These are phyloP conservation scores for Zarea fungicola DNA, from an alignment of 2,329 filamentous ascomycete genomes.

Conservation along the genomic window DNA sequence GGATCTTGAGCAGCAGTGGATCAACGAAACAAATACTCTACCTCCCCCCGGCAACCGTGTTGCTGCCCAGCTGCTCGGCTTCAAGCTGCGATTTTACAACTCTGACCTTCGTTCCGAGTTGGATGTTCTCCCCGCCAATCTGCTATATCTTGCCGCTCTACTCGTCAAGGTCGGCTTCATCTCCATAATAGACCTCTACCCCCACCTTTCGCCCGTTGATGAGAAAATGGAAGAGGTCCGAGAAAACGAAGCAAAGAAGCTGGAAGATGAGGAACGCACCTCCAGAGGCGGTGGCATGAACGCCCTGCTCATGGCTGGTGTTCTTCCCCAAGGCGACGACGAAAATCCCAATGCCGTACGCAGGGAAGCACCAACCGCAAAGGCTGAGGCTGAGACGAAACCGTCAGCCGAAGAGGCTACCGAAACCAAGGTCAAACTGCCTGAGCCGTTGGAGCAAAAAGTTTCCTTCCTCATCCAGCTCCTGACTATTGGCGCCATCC, in stretches of 20 bases:
- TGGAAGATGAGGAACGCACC: constrained; percentile 70
- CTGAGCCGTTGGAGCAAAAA: constrained; percentile 83
- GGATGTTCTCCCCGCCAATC: constrained; percentile 81
- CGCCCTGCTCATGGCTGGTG: constrained; percentile 80
- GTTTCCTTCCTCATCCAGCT: constrained; percentile 77
- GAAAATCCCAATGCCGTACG: constrained; percentile 54
- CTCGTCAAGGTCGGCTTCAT: constrained; percentile 98
- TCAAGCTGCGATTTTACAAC: constrained; percentile 94
- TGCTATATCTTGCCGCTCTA: constrained; percentile 85
- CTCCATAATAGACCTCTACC: constrained; percentile 83
- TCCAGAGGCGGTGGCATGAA: constrained; percentile 70
- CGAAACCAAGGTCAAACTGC: constrained; percentile 48
- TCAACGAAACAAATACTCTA: constrained; percentile 71
- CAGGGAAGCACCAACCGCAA: constrained; percentile 49
- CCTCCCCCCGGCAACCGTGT: constrained; percentile 84
- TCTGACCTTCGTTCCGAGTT: constrained; percentile 68
- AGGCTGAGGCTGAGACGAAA: constrained; percentile 50
- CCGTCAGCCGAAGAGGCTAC: constrained; percentile 33
- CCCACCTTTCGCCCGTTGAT: constrained; percentile 83
- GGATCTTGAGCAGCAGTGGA: constrained; percentile 65
- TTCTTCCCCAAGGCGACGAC: constrained; percentile 62
- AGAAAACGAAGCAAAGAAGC: constrained; percentile 65
- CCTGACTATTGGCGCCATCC: constrained; percentile 84
- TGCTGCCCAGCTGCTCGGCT: constrained; percentile 90
- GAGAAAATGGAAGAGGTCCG: constrained; percentile 73